These are phyloP conservation scores for Barbarea vulgaris DNA, from an alignment of 345 rosid genomes.

Conservation along the genomic window DNA sequence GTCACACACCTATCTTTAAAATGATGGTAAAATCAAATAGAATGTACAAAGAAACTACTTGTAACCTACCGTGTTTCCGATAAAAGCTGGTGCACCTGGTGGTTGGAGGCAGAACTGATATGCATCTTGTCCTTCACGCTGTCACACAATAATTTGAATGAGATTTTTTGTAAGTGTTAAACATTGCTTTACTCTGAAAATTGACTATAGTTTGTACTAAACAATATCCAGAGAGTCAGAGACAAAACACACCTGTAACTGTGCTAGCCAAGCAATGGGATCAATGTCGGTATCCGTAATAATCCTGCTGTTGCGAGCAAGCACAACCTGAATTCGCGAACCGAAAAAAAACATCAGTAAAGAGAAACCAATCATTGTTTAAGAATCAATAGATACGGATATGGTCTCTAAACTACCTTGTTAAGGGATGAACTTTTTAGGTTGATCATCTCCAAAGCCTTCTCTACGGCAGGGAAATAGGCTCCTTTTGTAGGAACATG, in stretches of 20 bases:
- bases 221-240: slow-evolving; percentile 5
- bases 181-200: not conserved
- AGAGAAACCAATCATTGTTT: not conserved
- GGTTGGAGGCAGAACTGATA: slow-evolving; percentile 96
- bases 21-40: not conserved
- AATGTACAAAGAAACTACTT: not conserved
- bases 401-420: slow-evolving; percentile 51
- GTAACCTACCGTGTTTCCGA: slow-evolving; percentile 86
- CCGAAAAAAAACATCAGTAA: slow-evolving; percentile 15
- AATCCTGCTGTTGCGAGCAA: slow-evolving; percentile 80
- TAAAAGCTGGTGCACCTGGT: slow-evolving; percentile 84
- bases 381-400: not conserved
- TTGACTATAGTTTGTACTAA: not conserved
- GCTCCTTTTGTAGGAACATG: slow-evolving; percentile 60
- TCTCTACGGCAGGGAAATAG: slow-evolving; percentile 71
- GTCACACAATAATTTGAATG: slow-evolving; percentile 24
- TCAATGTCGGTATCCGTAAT: slow-evolving; percentile 68
- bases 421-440: slow-evolving; percentile 55
- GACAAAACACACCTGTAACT: slow-evolving; percentile 60
- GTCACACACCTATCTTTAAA: slow-evolving; percentile 36
- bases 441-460: slow-evolving; percentile 72
- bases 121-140: slow-evolving; percentile 81
- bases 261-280: slow-evolving; percentile 79
- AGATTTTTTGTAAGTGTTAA: not conserved
- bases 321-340: slow-evolving; percentile 64